Evolutionary conservation across 1,139 yeast species (phyloP), one percentile per base, ranked within the genome.

Genomic region (Meyerozyma athensensis): DNA sequence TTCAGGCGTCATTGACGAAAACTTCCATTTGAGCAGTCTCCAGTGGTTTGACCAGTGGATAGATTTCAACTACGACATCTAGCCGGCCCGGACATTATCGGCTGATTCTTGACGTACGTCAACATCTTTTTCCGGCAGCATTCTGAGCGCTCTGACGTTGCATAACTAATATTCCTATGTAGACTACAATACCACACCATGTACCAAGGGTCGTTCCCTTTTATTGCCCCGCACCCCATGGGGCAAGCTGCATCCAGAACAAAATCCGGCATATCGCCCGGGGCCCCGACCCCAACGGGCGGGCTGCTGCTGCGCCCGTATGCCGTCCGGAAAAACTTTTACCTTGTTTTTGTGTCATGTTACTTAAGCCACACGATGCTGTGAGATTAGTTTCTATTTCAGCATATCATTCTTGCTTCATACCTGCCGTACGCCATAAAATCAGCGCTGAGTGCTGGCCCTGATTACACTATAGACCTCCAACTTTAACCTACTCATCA

Each of bases 1-100:
- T 13, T 45, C 38, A 16, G 18, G 5, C 10, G 17, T 3, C 4
- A 33, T 37, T 6, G 52, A 52, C 23, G 61, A 59, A 19, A 59
- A 61, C 36, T 54, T 59, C 26, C 49, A 73, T 31, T 49, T 73
- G 30, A 68, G 72, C 6, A 74, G 72, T 43, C 52, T 77, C 38
- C 73, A 67, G 44, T 77, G 82, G 82, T 77, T 77, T 45, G 79
- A 77, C 48, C 77, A 74, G 47, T 69, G 74, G 74, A 48, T 65
- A 26, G 69, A 63, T 39, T 56, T 60, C 38, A 50, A 53, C 33
- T 48, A 52, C 39, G 61, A 60, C 13, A 28, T 28, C 2, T 28
- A 28, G 12, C 9, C 9, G 9, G 30, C 3, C 13, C 3, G 30
- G 12, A 26, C 4, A 3, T 10, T 7, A 26, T 7, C 7, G 23